Evolutionary conservation across 2,329 filamentous ascomycete species (phyloP), one percentile per base, ranked within the genome.

Genomic region (Diplodia corticola): DNA sequence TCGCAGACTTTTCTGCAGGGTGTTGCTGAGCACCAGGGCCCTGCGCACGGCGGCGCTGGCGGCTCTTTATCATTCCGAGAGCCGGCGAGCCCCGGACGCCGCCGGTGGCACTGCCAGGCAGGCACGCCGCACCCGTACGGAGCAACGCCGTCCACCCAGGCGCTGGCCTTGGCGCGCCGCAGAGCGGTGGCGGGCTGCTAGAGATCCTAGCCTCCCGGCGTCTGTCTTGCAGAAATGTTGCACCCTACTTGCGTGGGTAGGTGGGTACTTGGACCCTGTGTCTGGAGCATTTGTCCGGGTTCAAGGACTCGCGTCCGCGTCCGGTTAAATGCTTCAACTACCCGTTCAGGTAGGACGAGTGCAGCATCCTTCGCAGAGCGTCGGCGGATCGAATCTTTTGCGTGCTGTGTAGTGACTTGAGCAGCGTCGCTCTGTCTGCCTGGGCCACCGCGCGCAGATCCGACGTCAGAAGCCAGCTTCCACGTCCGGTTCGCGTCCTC

Each of bases 1-100:
- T 48, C 37, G 55, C 55, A 61, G 55, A 60, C 55, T 60, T 60
- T 60, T 60, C 40, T 61, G 44, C 57, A 61, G 44, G 57, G 57
- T 61, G 57, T 49, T 49, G 26, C 37, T 49, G 17, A 20, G 37
- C 28, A n/a, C 20, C 15, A 12, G 55, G 22, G 55, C 24, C 55
- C 57, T 61, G 44, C 26, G 57, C 57, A 9, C 55, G 57, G 57
- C 24, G 55, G 30, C 53, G 37, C 54, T 44, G 35, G 37, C 30
- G 40, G 44, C 57, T 48, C 55, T 59, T 61, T 61, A 61, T 61
- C 30, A 49, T 61, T 61, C 57, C 57, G 57, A 33, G 4, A 6
- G n/a, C 40, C 57, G 57, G 40, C 57, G 57, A 61, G 40, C 40
- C 28, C 40, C 40, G 57, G 57, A 44, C 37, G 37, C 37, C 37